A percentile compares a stretch with the other conserved stretches of the same genome.
phyloP scores from a whole-genome alignment of 805 yeast genomes.

The Candida montana region DNA sequence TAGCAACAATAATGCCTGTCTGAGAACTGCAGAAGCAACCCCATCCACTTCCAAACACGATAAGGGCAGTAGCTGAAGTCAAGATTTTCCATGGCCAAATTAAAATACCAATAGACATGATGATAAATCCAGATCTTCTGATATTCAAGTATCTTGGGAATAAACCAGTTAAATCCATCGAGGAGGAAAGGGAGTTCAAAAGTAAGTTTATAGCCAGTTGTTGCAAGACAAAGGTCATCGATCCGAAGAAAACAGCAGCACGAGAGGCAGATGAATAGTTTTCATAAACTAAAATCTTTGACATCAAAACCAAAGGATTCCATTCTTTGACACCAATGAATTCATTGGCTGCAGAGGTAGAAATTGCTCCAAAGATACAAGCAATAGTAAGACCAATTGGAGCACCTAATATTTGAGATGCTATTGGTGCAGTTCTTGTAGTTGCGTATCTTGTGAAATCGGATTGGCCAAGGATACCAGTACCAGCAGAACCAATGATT shows the following conservation, averaged over 20 bases:
- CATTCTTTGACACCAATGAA: slow-evolving; percentile 25
- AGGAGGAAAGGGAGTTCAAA: slow-evolving; percentile 23
- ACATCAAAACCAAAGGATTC: slow-evolving; percentile 26
- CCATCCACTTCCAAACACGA: slow-evolving; percentile 22
- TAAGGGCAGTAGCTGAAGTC: slow-evolving; percentile 17
- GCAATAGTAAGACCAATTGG: slow-evolving; percentile 26
- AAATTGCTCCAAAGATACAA: slow-evolving; percentile 27
- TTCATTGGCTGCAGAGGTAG: slow-evolving; percentile 27
- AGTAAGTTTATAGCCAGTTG: slow-evolving; percentile 28
- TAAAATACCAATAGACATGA: slow-evolving; percentile 33
- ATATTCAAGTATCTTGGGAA: slow-evolving; percentile 32
- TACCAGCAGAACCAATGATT: slow-evolving; percentile 22
- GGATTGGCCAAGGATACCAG: slow-evolving; percentile 29
- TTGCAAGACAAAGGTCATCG: slow-evolving; percentile 25
- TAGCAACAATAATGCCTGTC: slow-evolving; percentile 17
- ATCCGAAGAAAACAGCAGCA: slow-evolving; percentile 29
- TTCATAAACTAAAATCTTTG: slow-evolving; percentile 14
- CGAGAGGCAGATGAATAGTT: slow-evolving; percentile 23
- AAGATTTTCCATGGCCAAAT: slow-evolving; percentile 38
- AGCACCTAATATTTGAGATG: slow-evolving; percentile 24
- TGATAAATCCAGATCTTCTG: slow-evolving; percentile 21
- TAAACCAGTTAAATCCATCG: slow-evolving; percentile 32
- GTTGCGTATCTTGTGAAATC: slow-evolving; percentile 30
- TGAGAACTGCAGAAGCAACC: slow-evolving; percentile 21
- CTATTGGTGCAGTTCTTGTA: slow-evolving; percentile 20